phyloP scores from a whole-genome alignment of 805 yeast genomes.

The Lipomyces oligophaga region DNA sequence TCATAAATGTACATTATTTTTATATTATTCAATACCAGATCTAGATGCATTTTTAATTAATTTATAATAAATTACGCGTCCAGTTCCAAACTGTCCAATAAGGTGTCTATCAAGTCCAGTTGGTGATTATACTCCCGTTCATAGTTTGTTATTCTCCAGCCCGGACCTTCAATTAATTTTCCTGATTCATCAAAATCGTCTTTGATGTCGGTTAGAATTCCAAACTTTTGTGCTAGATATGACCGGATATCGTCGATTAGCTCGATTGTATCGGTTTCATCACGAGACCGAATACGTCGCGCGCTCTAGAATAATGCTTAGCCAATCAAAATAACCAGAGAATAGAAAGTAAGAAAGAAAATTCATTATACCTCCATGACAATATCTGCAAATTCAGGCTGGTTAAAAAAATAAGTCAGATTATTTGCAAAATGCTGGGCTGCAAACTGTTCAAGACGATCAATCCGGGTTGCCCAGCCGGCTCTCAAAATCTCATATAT shows the following conservation, averaged over 20 bases:
- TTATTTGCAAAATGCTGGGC: conserved; percentile 57
- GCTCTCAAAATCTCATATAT: conserved; percentile 57
- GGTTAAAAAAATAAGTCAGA: conserved; percentile 40
- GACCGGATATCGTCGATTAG: conserved; percentile 72
- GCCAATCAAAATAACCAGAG: too few species aligned
- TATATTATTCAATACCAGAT: background rate
- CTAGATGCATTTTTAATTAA: background rate
- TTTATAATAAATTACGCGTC: conserved; percentile 40
- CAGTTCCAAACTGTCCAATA: conserved; percentile 42
- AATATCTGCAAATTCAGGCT: conserved; percentile 42
- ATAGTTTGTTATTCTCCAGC: conserved; percentile 33
- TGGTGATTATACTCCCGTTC: conserved; percentile 41
- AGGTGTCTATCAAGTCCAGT: conserved; percentile 41
- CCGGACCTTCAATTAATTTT: conserved; percentile 28
- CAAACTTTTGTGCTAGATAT: conserved; percentile 47
- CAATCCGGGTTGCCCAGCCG: conserved; percentile 65
- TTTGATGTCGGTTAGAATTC: conserved; percentile 32
- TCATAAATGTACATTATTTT: background rate
- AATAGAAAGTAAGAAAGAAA: too few species aligned
- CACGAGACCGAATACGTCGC: conserved; percentile 52
- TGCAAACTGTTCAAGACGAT: conserved; percentile 59
- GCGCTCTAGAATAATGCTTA: too few species aligned
- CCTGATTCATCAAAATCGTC: conserved; percentile 20
- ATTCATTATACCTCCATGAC: too few species aligned
- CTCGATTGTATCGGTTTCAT: conserved; percentile 77